Percentiles rank a stretch among this genome's conserved stretches.
Conservation (phyloP, 495 filamentous ascomycete species). For the Neurospora sp. region DNA sequence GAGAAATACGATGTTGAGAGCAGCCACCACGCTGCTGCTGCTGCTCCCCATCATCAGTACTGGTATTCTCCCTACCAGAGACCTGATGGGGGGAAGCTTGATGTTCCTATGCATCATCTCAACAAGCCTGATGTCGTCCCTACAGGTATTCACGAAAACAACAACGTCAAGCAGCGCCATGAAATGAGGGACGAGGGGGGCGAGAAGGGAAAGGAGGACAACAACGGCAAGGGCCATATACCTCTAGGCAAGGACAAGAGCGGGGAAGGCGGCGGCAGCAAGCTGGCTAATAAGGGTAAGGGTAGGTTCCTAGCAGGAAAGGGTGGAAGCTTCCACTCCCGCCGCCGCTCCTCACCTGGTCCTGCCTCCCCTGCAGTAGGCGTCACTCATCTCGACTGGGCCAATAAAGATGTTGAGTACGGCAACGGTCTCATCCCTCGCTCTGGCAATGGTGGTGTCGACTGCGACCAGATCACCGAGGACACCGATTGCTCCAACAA, state of each 20-base stretch:
- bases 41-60: not conserved
- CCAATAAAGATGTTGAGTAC: not conserved
- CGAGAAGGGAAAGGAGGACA: not conserved
- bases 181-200: not conserved
- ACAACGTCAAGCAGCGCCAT: not conserved
- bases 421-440: not conserved
- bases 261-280: too few relatives aligned
- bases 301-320: too few relatives aligned
- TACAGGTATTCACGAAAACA: too few relatives aligned
- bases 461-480: not conserved
- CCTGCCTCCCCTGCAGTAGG: not conserved
- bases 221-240: too few relatives aligned
- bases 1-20: not conserved
- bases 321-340: not conserved
- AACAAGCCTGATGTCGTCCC: not conserved
- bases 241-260: not conserved
- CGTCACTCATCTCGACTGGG: not conserved
- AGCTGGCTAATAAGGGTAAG: not conserved
- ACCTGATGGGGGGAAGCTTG: not conserved
- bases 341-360: not conserved
- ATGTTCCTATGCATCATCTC: too few relatives aligned
- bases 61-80: not conserved
- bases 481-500: not conserved
- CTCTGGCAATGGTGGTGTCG: not conserved
- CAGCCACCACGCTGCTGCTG: not conserved